Evolutionary conservation across 169 alveolate species (phyloP).

Genomic region (Amoebophrya sp.): DNA sequence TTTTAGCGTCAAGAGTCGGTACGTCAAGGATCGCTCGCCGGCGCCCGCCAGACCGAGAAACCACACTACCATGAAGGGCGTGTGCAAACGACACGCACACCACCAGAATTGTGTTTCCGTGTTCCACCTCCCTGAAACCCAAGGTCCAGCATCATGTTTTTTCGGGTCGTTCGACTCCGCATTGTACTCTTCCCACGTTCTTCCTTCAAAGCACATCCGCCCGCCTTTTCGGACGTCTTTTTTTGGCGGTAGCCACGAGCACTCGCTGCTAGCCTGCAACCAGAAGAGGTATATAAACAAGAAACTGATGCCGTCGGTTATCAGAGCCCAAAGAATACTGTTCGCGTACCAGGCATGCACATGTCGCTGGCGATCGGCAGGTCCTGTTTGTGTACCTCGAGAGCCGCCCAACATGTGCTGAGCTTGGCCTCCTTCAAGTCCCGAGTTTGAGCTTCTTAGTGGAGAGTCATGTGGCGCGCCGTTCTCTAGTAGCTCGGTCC

Average conservation of each 20-base stretch:
- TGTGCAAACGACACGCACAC: neutral
- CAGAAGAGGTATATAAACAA: neutral
- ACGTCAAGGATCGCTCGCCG: neutral
- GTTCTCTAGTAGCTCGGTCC: too few relatives aligned
- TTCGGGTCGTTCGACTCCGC: neutral
- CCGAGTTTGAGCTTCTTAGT: too few relatives aligned
- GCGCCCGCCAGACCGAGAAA: neutral
- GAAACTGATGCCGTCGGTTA: neutral
- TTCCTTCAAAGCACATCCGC: neutral
- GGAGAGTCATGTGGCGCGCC: too few relatives aligned
- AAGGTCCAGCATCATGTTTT: neutral
- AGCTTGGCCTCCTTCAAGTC: too few relatives aligned
- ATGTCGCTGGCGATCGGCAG: too few relatives aligned
- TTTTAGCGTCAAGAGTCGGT: neutral
- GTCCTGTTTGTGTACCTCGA: too few relatives aligned
- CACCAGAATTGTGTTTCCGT: neutral
- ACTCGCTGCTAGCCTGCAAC: neutral
- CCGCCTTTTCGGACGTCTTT: neutral
- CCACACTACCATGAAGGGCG: neutral
- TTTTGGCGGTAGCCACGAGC: neutral
- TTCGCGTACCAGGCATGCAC: neutral
- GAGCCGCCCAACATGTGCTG: too few relatives aligned
- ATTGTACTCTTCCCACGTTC: too few relatives aligned
- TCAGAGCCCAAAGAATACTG: neutral
- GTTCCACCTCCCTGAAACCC: neutral